A percentile compares a stretch with the other conserved stretches of the same genome.
Evolutionary conservation across 1,284 basidiomycete genomes (phyloP).

Genomic region (Vanrija pseudolonga): DNA sequence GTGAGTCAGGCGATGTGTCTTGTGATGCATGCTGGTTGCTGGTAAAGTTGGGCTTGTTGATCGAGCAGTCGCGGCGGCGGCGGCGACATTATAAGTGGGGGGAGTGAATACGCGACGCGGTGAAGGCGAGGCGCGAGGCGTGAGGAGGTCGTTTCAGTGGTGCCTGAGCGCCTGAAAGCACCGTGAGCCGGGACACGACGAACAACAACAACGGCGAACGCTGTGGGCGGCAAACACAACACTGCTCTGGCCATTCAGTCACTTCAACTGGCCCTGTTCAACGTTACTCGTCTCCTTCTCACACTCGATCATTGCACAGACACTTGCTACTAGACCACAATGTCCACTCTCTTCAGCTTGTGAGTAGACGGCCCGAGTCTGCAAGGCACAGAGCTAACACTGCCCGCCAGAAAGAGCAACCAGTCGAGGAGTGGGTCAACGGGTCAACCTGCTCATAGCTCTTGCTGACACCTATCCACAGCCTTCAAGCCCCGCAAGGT

Average conservation of each 20-base stretch:
- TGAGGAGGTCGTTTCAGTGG: no score
- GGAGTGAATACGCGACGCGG: no score
- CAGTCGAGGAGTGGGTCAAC: slow-evolving; percentile 42
- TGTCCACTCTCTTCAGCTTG: slow-evolving; percentile 44
- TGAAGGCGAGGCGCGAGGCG: no score
- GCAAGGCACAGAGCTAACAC: slow-evolving; percentile 15
- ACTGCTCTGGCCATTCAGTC: no score
- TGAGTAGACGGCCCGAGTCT: slow-evolving; percentile 12
- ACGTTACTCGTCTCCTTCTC: background rate
- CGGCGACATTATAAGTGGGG: background rate
- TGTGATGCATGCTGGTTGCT: background rate
- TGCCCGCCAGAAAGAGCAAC: slow-evolving; percentile 30
- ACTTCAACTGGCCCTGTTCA: background rate
- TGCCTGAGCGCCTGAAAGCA: background rate
- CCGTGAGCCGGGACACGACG: no score
- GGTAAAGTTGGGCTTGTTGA: background rate
- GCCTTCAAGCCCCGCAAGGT: slow-evolving; percentile 96
- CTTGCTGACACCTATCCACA: slow-evolving; percentile 13
- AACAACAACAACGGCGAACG: background rate
- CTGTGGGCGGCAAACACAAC: background rate
- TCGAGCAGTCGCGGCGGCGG: background rate
- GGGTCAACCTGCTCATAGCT: background rate
- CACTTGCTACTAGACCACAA: slow-evolving; percentile 3
- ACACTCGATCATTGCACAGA: background rate
- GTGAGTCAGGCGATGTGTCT: background rate